phyloP scores from a whole-genome alignment of 2,329 filamentous ascomycete species.

The Diplodia intermedia region DNA sequence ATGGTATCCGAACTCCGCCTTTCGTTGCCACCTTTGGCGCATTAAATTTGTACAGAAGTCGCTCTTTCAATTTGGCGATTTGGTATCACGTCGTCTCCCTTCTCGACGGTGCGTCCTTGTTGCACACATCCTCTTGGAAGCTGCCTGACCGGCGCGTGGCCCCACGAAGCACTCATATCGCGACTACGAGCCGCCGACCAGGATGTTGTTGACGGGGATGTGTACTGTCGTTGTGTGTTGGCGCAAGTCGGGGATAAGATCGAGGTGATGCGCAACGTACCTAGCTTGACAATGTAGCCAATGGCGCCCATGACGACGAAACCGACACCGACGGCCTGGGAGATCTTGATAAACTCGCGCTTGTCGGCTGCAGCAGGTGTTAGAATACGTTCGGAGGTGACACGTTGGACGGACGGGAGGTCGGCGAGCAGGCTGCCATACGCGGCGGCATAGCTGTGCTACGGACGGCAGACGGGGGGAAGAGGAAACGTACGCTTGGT shows the following conservation, averaged over 20 bases:
- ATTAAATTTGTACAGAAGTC: conserved; percentile 31
- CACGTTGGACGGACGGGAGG: not conserved
- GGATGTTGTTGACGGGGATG: conserved; percentile 62
- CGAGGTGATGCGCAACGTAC: conserved; percentile 38
- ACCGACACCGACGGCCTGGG: conserved; percentile 55
- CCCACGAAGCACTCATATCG: not conserved
- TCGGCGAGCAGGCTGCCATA: not conserved
- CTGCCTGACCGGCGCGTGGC: not conserved
- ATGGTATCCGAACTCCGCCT: conserved; percentile 30
- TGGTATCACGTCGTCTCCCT: conserved; percentile 26
- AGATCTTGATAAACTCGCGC: conserved; percentile 45
- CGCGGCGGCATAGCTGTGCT: not conserved
- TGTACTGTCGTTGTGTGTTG: conserved; percentile 47
- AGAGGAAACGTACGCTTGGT: conserved; percentile 52
- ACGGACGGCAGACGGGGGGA: too few species aligned
- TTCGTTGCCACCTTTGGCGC: conserved; percentile 26
- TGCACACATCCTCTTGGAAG: not conserved
- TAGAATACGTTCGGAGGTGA: not conserved
- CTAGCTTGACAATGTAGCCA: conserved; percentile 60
- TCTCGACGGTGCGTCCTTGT: not conserved
- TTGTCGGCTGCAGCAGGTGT: conserved; percentile 39
- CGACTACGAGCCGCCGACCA: conserved; percentile 52
- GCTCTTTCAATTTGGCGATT: conserved; percentile 9
- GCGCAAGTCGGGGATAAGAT: not conserved
- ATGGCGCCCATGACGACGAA: conserved; percentile 62